phyloP scores from a whole-genome alignment of 2,329 filamentous ascomycete species.

The Xylariaceae sp. region DNA sequence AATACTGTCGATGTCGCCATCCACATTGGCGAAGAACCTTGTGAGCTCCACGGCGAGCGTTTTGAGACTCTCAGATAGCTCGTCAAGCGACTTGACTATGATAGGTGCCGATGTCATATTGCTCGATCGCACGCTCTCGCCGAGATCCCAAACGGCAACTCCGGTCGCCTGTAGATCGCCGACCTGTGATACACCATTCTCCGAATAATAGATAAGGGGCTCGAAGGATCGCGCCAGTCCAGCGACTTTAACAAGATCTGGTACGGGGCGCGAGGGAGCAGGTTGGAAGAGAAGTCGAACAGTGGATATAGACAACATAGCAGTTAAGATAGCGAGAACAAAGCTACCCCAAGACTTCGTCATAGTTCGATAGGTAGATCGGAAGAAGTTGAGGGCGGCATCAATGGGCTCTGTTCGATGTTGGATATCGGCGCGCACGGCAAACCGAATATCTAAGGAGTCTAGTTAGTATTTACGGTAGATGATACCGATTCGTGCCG shows the following conservation, averaged over 20 bases:
- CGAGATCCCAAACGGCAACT: constrained; percentile 89
- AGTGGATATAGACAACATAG: constrained; percentile 59
- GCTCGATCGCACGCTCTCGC: constrained; percentile 80
- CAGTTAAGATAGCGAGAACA: constrained; percentile 54
- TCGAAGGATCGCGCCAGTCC: constrained; percentile 87
- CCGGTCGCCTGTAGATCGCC: constrained; percentile 85
- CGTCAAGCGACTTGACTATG: constrained; percentile 81
- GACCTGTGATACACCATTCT: constrained; percentile 80
- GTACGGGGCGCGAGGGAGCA: constrained; percentile 60
- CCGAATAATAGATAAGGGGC: constrained; percentile 89
- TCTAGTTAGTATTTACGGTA: constrained; percentile 18
- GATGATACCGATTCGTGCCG: neutral
- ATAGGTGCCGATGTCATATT: constrained; percentile 87
- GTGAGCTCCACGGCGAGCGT: constrained; percentile 79
- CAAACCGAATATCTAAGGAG: constrained; percentile 74
- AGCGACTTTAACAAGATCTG: constrained; percentile 86
- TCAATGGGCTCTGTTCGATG: constrained; percentile 83
- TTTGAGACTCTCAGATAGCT: constrained; percentile 79
- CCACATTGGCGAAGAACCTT: constrained; percentile 87
- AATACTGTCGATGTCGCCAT: constrained; percentile 87
- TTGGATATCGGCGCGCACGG: constrained; percentile 79
- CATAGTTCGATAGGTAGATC: constrained; percentile 52
- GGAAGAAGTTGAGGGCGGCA: constrained; percentile 59
- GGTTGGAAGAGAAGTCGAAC: constrained; percentile 65
- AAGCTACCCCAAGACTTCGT: constrained; percentile 67